Base-by-base conservation (phyloP, 768 basidiomycete species). In the Gyrodon lividus region DNA sequence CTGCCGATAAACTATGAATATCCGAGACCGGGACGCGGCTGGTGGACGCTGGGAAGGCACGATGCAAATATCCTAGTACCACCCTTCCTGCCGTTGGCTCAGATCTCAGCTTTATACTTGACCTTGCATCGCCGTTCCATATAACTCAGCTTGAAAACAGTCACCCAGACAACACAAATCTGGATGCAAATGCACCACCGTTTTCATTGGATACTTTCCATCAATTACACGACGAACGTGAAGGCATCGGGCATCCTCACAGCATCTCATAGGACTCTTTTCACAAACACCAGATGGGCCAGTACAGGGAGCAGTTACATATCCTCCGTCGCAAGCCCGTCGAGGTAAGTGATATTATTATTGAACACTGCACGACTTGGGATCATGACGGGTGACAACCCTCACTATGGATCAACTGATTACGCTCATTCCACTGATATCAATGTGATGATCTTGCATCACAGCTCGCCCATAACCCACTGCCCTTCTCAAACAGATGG, bases 81-180 rank as follows among this genome's bases (percentile, higher is more conserved):
- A n/a, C 37, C 41, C 44, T 20, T 45, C 44, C 20, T 35, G 20
- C 24, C 43, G 19, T 19, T n/a, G n/a, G n/a, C n/a, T n/a, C n/a
- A n/a, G n/a, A n/a, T n/a, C n/a, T 17, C 49, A 23, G 17, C 45
- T 68, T 66, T 66, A 66, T 66, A 68, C 51, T 52, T 33, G 31
- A 45, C 37, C 28, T 35, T 43, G 53, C 26, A 34, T 44, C 37
- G 39, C 30, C 22, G 14, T 23, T 30, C 41, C 33, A 37, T 41
- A 28, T 35, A 56, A 46, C 49, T 51, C 57, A 57, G 39, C 48
- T 35, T 38, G 37, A 56, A 56, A 51, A 47, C 49, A 44, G 39
- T 68, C 66, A 58, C 53, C 65, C 64, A 57, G 64, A 55, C 55
- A 56, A 69, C 67, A 50, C 42, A 48, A 43, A 54, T 41, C 28